These are phyloP conservation scores for Neobulgaria alba DNA, from an alignment of 2,329 filamentous ascomycete genomes.

Conservation along the genomic window DNA sequence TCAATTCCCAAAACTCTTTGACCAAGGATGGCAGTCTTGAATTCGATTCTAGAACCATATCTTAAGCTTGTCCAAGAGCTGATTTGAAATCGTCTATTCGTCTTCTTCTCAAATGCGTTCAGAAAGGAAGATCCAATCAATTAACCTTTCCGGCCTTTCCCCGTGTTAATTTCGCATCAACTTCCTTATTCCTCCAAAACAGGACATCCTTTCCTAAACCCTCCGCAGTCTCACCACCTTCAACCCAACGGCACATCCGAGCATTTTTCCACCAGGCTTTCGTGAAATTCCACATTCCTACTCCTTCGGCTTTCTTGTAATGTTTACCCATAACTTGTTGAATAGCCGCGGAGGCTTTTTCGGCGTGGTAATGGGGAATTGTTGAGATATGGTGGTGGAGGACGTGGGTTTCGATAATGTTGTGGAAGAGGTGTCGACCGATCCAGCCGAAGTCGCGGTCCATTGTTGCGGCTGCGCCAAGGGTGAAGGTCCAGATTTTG, in stretches of 20 bases:
- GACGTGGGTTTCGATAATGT: conserved; percentile 53
- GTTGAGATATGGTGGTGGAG: conserved; percentile 51
- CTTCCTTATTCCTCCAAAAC: conserved; percentile 75
- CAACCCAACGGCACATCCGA: conserved; percentile 91
- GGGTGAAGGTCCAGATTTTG: conserved; percentile 49
- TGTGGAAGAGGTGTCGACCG: conserved; percentile 52
- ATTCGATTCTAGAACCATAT: too few relatives aligned
- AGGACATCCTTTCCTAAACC: conserved; percentile 81
- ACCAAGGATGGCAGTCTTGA: too few relatives aligned
- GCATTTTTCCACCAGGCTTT: conserved; percentile 54
- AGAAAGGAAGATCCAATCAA: too few relatives aligned
- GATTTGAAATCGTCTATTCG: too few relatives aligned
- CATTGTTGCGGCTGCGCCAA: conserved; percentile 51
- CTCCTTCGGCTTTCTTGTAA: conserved; percentile 35
- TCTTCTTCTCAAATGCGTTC: too few relatives aligned
- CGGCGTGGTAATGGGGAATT: conserved; percentile 50
- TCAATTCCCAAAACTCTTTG: too few relatives aligned
- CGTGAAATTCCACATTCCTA: conserved; percentile 22
- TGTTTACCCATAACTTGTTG: conserved; percentile 44
- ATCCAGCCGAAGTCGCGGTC: conserved; percentile 55
- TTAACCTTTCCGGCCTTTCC: too few relatives aligned
- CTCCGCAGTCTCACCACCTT: conserved; percentile 72
- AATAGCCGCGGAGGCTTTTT: conserved; percentile 48
- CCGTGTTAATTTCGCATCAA: too few relatives aligned
- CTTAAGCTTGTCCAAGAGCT: too few relatives aligned